Conservation (phyloP, 2,329 filamentous ascomycete genomes). For the Colletotrichum nymphaeae region DNA sequence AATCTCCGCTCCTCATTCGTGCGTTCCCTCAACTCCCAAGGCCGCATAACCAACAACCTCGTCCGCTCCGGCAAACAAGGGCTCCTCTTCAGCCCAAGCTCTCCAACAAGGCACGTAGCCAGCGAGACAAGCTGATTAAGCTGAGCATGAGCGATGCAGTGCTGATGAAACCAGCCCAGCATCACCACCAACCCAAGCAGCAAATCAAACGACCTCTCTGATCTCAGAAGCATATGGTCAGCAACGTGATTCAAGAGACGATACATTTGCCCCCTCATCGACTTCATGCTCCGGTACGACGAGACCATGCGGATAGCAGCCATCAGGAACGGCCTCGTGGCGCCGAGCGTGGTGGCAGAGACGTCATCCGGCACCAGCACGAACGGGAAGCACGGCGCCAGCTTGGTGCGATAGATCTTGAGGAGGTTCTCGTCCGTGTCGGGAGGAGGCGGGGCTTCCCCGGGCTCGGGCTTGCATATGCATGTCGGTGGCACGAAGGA, state of each 20-base stretch:
- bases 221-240: slow-evolving; percentile 61
- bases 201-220: slow-evolving; percentile 61
- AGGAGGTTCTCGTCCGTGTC: slow-evolving; percentile 60
- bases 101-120: slow-evolving; percentile 58
- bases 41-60: slow-evolving; percentile 54
- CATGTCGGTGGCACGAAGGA: slow-evolving; percentile 57
- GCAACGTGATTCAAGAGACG: slow-evolving; percentile 57
- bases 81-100: slow-evolving; percentile 57
- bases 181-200: slow-evolving; percentile 61
- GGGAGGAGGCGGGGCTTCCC: slow-evolving; percentile 51
- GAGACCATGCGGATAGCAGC: slow-evolving; percentile 61
- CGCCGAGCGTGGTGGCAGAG: slow-evolving; percentile 50
- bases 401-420: slow-evolving; percentile 54
- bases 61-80: slow-evolving; percentile 55
- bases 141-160: slow-evolving; percentile 65
- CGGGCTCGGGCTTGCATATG: slow-evolving; percentile 56
- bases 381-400: slow-evolving; percentile 59
- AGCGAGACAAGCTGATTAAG: slow-evolving; percentile 62
- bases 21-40: slow-evolving; percentile 49
- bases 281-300: slow-evolving; percentile 57
- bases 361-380: slow-evolving; percentile 53
- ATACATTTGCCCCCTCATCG: slow-evolving; percentile 63
- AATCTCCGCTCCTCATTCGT: slow-evolving; percentile 65
- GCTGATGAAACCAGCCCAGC: slow-evolving; percentile 64
- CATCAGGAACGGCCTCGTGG: slow-evolving; percentile 60